Base-by-base conservation (phyloP, 2,329 filamentous ascomycete species). In the Penicillium sp. region DNA sequence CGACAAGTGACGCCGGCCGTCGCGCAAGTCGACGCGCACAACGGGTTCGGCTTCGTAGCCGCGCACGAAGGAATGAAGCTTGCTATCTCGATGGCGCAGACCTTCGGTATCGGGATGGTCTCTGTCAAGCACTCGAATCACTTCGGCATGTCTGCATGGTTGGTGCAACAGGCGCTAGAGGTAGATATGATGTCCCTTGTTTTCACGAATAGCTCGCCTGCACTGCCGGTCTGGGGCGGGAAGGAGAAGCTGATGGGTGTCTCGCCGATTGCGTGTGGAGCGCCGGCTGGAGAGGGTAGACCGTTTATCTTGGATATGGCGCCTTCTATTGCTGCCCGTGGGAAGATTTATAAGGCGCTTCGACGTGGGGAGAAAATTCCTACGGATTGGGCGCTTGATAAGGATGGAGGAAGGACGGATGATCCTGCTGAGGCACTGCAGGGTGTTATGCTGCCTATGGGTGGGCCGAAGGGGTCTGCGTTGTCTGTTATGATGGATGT, bases 401-500 rank as follows among this genome's bases (percentile, higher is more conserved):
- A 76, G 0, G 82, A 92, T 16, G 90, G 90, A 0, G 77, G 78
- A 13, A 80, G 75, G n/a, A 91, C 89, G 0, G 84, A 88, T 55
- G 89, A 94, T 64, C 89, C 91, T 0, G 82, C 80, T 1, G 81
- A 80, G 21, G 91, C 90, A 0, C 75, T 94, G 10, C 83, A 85
- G 34, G 90, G 90, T 1, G 88, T 92, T 4, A 93, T 94, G 90
- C 75, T 93, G 21, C 90, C 90, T 0, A 92, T 94, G 88, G 90
- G 90, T 2, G 90, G 91, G 0, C 89, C 90, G 0, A 94, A 94
- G 72, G 91, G 91, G 0, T 90, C 87, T 2, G 91, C 83, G 0
- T 72, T 94, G 40, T 79, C 88, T 0, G 84, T 94, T 54, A 93
- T 92, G 88, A 94, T 94, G 91, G 90, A 94, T 68, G 88, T 95